phyloP scores from a whole-genome alignment of 371 early-diverging fungal species.

The Neoconidiobolus thromboides region DNA sequence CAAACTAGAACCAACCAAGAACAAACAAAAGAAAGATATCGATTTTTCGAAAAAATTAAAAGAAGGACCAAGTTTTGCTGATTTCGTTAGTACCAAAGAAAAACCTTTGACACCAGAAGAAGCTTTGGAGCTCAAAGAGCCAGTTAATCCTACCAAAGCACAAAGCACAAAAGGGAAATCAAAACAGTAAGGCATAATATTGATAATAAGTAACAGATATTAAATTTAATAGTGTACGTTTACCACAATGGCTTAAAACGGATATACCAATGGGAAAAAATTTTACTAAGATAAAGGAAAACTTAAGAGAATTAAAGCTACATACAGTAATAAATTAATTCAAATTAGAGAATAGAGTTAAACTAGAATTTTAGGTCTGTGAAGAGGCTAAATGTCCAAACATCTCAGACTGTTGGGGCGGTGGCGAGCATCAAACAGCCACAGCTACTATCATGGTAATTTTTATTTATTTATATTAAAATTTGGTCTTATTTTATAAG shows the following conservation, averaged over 20 bases:
- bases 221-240: conserved; percentile 17
- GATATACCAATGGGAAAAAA: conserved; percentile 73
- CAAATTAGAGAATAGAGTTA: neutral
- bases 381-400: conserved; percentile 96
- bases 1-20: too few relatives aligned
- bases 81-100: neutral
- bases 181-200: neutral
- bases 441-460: conserved; percentile 93
- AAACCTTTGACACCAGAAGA: neutral
- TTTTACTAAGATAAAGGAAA: conserved; percentile 63
- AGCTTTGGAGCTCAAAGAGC: neutral
- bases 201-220: neutral
- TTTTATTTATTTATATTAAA: neutral
- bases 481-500: conserved; percentile 10
- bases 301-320: conserved; percentile 76
- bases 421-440: conserved; percentile 85
- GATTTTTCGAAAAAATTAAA: neutral
- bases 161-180: neutral
- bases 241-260: conserved; percentile 91
- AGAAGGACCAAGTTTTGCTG: neutral
- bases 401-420: conserved; percentile 97
- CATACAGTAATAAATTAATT: conserved; percentile 37
- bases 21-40: too few relatives aligned
- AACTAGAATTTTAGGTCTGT: conserved; percentile 28
- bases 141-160: neutral